Conservation (phyloP, 2,329 filamentous ascomycete species). For the Penicillium nordicum region DNA sequence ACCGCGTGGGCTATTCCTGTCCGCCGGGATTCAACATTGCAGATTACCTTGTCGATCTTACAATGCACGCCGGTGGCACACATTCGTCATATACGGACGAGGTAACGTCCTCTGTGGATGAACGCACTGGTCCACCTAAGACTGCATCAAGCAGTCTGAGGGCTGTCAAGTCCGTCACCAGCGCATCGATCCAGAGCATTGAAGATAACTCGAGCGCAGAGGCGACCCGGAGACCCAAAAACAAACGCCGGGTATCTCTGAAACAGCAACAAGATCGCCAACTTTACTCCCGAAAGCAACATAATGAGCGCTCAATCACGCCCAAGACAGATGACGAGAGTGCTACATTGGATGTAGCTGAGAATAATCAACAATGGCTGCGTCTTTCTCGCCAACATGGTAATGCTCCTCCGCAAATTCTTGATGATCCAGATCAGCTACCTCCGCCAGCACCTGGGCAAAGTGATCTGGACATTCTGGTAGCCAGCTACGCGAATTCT, state of each 20-base stretch:
- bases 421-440: constrained; percentile 66
- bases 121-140: constrained; percentile 58
- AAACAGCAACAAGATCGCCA: constrained; percentile 83
- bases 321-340: constrained; percentile 63
- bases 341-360: constrained; percentile 48
- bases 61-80: constrained; percentile 80
- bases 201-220: constrained; percentile 64
- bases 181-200: constrained; percentile 71
- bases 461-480: constrained; percentile 78
- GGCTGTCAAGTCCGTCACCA: constrained; percentile 86
- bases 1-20: constrained; percentile 85
- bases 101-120: constrained; percentile 51
- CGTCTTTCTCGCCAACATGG: constrained; percentile 55
- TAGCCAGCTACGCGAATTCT: constrained; percentile 71
- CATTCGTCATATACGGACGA: constrained; percentile 55
- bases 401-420: constrained; percentile 55
- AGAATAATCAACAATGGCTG: constrained; percentile 58
- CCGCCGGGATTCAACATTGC: constrained; percentile 98
- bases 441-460: constrained; percentile 58
- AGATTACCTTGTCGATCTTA: constrained; percentile 94
- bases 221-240: constrained; percentile 62
- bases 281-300: constrained; percentile 74
- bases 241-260: constrained; percentile 73
- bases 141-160: constrained; percentile 81
- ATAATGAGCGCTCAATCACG: constrained; percentile 52